Evolutionary conservation across 192 early-diverging fungal genomes (phyloP), one percentile per base, ranked within the genome.

Genomic region (Spizellomyces sp.): DNA sequence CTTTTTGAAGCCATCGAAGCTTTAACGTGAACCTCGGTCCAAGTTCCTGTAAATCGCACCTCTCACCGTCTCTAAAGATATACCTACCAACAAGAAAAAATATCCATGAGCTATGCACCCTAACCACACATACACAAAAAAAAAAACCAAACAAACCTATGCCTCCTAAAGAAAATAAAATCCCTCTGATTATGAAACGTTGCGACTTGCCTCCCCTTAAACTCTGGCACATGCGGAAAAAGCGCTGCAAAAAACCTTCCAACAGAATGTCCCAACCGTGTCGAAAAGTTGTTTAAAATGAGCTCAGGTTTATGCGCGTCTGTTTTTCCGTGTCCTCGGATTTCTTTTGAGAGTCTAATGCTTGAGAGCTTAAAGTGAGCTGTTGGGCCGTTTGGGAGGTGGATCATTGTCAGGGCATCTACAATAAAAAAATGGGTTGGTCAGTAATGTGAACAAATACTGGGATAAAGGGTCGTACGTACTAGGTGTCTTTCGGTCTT

Each of bases 141-240:
- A 61, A 2, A 14, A 61, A 61, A 2, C 14, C 0, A 41, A 17
- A 22, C 59, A 55, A 75, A 88, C 84, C 95, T 88, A 77, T 99
- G 98, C 47, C 96, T 87, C 71, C 98, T 83, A 75, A 99, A 96
- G 77, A 99, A 99, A 68, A 99, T 98, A 73, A 96, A 99, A 78
- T 99, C 98, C 54, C 98, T 93, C 81, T 99, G 98, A 80, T 99
- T 99, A 75, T 99, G 98, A 76, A 99, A 92, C 5, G 98, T 99
- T 8, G 88, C 91, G 36, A 90, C 95, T 75, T 98, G 95, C 56
- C 98, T 81, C 8, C 95, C 96, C 71, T 94, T 83, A 75, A 99
- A 99, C 79, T 99, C 92, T 9, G 96, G 96, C 5, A 95, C 90
- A 64, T 95, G 95, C n/a, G 98, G 98, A 77, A 99, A 96, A 59